Evolutionary conservation across 352 stramenopile genomes (phyloP), one percentile per base, ranked within the genome.

Genomic region (Phytophthora hybrid): DNA sequence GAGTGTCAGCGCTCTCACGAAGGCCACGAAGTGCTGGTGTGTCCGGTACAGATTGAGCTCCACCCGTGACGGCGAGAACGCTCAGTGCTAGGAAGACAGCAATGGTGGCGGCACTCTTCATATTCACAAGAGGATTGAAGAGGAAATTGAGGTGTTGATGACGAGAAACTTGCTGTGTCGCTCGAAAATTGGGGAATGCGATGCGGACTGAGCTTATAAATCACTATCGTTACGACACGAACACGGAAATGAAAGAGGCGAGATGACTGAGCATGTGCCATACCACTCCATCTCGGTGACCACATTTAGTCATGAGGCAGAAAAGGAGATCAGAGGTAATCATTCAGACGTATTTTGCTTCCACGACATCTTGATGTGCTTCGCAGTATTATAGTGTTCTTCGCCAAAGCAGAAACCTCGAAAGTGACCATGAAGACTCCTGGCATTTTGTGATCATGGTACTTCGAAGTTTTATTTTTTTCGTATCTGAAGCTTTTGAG

Each of bases 1-100:
- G 44, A 4, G 41, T 21, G 11, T 59, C 29, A 1, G 63, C 53
- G 23, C 8, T 56, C 10, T 26, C 2, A 16, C 18, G 53, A 14
- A 70, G 63, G 14, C 18, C 39, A 5, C 54, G 63, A 32, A 53
- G 26, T 26, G 19, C 37, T 39, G 41, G 37, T 23, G 14, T 16
- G 14, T 13, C 57, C 11, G 29, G 21, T 47, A 52, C 2, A 16
- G 29, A 21, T 39, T 58, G 52, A 14, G 41, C 63, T 46, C 55
- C 53, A 5, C 63, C 53, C 11, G 41, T 37, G 29, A n/a, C 9
- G 39, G 63, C 54, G 5, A 71, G n/a, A 11, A 71, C 6, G 26
- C 54, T 65, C 13, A 71, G 18, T 2, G 64, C 64, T 1, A 71
- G 41, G 44, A 71, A 54, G 13, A 21, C 46, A 23, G 64, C 44